Base-by-base conservation (phyloP, 2,329 filamentous ascomycete species). In the Phialocephala subalpina region DNA sequence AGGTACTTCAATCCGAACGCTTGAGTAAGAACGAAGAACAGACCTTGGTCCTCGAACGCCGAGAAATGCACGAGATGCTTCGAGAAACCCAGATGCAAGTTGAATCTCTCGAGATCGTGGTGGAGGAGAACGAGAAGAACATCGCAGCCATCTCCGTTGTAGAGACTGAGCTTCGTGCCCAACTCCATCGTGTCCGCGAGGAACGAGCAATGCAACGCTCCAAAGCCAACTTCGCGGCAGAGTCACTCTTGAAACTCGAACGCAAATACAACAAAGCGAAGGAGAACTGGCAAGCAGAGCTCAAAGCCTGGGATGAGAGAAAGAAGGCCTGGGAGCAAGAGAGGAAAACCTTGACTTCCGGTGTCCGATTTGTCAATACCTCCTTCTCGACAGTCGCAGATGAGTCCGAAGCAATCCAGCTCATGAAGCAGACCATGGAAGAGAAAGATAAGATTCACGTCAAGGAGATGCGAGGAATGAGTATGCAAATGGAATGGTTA, bases 401-500 rank as follows among this genome's bases (percentile, higher is more conserved):
- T 33, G 77, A 79, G 22, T 64, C 77, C 12, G 79, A 83, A 64
- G 72, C 83, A 8, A 75, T 80, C 6, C 35, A 60, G 25, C 70
- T 66, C 40, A 63, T 79, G 59, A 76, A 76, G 62, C 73, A 76
- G 62, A 72, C 77, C 52, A 70, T 75, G 27, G 76, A 77, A 40
- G 76, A 75, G 64, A 74, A 67, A 60, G 89, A 93, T 73, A 87
- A 87, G 71, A 83, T 86, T 53, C 92, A 96, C 77, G 82, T 84
- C 73, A 90, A 89, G 78, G 92, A 97, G 80, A 82, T 97, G 61
- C 88, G 90, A 71, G 95, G 95, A 20, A 84, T 98, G 76, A 87
- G 88, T 61, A 92, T 96, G 80, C 94, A 98, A 80, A 95, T 98
- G 77, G 87, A 94, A 74, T 98, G 92, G 89, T 88, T 98, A 77